Conservation (phyloP, 2,329 filamentous ascomycete species). For the Orbilia oligospora region DNA sequence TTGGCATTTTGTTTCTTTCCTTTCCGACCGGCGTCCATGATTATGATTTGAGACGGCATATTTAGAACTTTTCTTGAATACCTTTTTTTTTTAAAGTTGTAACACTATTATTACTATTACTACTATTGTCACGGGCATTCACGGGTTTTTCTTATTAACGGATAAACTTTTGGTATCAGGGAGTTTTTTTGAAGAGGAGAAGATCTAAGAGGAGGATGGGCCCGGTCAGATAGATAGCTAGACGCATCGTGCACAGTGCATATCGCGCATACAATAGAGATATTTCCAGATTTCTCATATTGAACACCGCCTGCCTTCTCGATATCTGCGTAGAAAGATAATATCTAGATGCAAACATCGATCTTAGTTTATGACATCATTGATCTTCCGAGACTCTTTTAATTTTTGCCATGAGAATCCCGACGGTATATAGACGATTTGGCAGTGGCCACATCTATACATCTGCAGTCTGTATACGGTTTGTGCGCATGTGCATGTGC, state of each 20-base stretch:
- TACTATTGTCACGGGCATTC: conserved; percentile 50
- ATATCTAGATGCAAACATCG: conserved; percentile 20
- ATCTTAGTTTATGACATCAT: conserved; percentile 48
- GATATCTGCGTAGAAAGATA: background rate
- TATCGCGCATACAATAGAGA: conserved; percentile 31
- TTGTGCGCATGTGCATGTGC: too few relatives aligned
- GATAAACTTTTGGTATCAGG: conserved; percentile 26
- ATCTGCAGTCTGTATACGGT: too few relatives aligned
- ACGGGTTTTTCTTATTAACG: conserved; percentile 30
- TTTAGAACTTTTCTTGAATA: conserved; percentile 27
- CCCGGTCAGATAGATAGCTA: conserved; percentile 41
- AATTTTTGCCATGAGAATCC: conserved; percentile 24
- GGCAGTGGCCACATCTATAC: background rate
- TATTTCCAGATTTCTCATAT: conserved; percentile 16
- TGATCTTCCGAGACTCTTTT: conserved; percentile 1
- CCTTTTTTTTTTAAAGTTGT: conserved; percentile 33
- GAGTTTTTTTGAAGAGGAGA: conserved; percentile 10
- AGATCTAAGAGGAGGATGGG: background rate
- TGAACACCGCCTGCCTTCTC: background rate
- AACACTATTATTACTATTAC: conserved; percentile 46
- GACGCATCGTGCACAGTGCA: conserved; percentile 21
- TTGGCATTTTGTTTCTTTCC: conserved; percentile 26
- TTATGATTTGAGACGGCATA: conserved; percentile 46
- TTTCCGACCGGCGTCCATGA: conserved; percentile 44
- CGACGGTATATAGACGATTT: conserved; percentile 8